Evolutionary conservation across 257 asterid genomes (phyloP).

Genomic region (Oldenlandia corymbosa): DNA sequence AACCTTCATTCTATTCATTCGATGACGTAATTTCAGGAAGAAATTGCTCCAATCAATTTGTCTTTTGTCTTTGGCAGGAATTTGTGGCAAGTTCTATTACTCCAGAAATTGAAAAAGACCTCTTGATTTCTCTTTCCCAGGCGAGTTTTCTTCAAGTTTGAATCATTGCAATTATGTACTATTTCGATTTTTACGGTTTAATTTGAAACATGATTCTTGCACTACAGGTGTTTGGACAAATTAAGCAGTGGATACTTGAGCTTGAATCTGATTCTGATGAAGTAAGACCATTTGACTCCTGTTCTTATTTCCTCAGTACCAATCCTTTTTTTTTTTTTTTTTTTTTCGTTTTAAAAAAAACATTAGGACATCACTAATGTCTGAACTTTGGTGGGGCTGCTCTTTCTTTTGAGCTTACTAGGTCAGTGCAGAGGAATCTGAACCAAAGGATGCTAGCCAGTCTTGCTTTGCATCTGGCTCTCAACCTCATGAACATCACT

Average conservation of each 20-base stretch:
- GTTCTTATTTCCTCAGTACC: background rate
- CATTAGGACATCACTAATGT: background rate
- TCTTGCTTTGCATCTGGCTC: slow-evolving; percentile 16
- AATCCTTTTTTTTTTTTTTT: background rate
- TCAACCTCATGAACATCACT: slow-evolving; percentile 29
- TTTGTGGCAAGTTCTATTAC: slow-evolving; percentile 28
- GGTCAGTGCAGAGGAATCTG: slow-evolving; percentile 34
- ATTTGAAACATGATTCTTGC: background rate
- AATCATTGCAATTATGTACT: background rate
- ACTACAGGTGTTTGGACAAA: slow-evolving; percentile 51
- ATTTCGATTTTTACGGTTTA: background rate
- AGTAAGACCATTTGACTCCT: slow-evolving; percentile 21
- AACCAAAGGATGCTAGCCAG: slow-evolving; percentile 20
- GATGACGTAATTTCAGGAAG: background rate
- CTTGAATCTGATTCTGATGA: slow-evolving; percentile 27
- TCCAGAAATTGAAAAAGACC: slow-evolving; percentile 40
- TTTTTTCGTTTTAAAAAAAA: too few relatives aligned
- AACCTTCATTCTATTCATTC: background rate
- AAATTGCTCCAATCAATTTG: background rate
- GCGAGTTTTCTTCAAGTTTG: slow-evolving; percentile 22
- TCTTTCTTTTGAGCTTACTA: slow-evolving; percentile 18
- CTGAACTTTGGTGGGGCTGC: background rate
- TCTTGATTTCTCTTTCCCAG: slow-evolving; percentile 68
- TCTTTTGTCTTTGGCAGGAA: slow-evolving; percentile 33
- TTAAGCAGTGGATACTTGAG: slow-evolving; percentile 49